These are phyloP conservation scores for Coelastrella sp. DNA, from an alignment of 139 green algal species.

Conservation along the genomic window DNA sequence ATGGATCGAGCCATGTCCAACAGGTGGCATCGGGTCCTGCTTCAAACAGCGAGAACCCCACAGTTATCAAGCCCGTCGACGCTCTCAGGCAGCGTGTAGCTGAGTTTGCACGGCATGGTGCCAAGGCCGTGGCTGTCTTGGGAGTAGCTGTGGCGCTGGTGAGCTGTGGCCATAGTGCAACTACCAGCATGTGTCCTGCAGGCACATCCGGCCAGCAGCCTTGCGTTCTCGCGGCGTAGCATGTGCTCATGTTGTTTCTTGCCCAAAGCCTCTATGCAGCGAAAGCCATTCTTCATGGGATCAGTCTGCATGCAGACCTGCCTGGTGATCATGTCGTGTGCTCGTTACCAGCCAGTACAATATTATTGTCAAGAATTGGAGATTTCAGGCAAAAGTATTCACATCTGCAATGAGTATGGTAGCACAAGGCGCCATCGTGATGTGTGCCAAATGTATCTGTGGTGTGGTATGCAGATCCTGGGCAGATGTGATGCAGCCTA, in stretches of 20 bases:
- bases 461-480: constrained; percentile 8
- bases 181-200: no score
- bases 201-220: no score
- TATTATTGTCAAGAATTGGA: no score
- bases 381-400: no score
- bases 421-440: neutral
- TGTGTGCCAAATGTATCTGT: neutral
- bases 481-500: neutral
- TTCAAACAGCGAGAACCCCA: neutral
- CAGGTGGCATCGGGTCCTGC: neutral
- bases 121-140: constrained; percentile 25
- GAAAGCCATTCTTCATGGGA: no score
- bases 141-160: constrained; percentile 38
- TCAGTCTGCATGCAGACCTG: no score
- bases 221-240: no score
- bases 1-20: neutral
- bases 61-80: neutral
- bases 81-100: neutral
- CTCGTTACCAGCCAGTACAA: no score
- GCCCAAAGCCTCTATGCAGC: no score
- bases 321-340: no score
- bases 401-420: no score
- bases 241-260: no score
- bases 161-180: neutral
- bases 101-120: neutral